phyloP scores from a whole-genome alignment of 768 basidiomycete genomes.

The Rhizopogon roseolus region DNA sequence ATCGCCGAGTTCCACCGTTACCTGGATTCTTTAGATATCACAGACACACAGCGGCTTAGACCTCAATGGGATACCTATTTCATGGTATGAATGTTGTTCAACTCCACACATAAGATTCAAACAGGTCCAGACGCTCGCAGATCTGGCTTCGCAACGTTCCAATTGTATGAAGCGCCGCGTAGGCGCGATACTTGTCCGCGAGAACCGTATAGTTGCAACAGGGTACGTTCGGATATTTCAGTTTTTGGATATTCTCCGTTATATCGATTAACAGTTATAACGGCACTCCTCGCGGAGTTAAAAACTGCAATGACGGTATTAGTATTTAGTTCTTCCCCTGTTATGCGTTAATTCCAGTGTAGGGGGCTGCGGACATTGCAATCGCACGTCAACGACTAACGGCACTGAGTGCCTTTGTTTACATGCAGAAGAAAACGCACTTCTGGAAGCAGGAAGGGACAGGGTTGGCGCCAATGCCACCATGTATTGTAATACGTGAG shows the following conservation, averaged over 20 bases:
- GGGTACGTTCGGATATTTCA: slow-evolving; percentile 43
- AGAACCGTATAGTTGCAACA: slow-evolving; percentile 73
- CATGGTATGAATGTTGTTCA: slow-evolving; percentile 56
- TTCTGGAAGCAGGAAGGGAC: slow-evolving; percentile 91
- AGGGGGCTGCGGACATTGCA: slow-evolving; percentile 87
- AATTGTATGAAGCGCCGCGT: slow-evolving; percentile 98
- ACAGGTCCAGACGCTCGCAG: slow-evolving; percentile 68
- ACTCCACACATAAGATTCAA: slow-evolving; percentile 4
- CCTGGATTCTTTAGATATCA: slow-evolving; percentile 63
- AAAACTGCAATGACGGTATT: slow-evolving; percentile 63
- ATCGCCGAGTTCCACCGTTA: slow-evolving; percentile 52
- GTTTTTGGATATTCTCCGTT: not conserved
- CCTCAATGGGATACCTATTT: slow-evolving; percentile 97
- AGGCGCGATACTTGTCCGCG: slow-evolving; percentile 87
- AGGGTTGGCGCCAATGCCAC: slow-evolving; percentile 77
- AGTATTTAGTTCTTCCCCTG: not conserved
- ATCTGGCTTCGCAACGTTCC: slow-evolving; percentile 81
- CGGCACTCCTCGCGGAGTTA: slow-evolving; percentile 87
- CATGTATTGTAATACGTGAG: slow-evolving; percentile 98
- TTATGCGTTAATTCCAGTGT: slow-evolving; percentile 56
- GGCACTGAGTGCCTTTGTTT: slow-evolving; percentile 86
- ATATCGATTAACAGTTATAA: slow-evolving; percentile 63
- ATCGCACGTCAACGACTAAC: slow-evolving; percentile 40
- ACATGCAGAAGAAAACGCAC: slow-evolving; percentile 97
- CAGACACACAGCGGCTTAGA: slow-evolving; percentile 70